phyloP scores from a whole-genome alignment of 2,329 filamentous ascomycete species.

The Pseudogymnoascus sp. region DNA sequence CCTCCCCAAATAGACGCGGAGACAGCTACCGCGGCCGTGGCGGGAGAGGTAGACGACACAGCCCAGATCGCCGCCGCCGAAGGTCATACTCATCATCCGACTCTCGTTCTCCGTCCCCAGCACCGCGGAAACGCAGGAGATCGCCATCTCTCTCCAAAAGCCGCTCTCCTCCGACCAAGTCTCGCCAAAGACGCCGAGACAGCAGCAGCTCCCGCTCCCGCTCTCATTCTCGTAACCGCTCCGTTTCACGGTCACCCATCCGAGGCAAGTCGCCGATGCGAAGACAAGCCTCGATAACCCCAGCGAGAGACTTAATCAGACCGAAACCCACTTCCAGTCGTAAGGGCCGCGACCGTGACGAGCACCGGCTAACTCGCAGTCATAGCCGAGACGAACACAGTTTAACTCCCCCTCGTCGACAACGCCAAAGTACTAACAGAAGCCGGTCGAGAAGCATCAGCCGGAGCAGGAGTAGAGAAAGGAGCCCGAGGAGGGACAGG shows the following conservation, averaged over 20 bases:
- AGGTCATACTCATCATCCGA: constrained; percentile 23
- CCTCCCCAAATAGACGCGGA: constrained; percentile 25
- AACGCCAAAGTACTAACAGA: constrained; percentile 23
- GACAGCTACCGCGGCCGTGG: constrained; percentile 24
- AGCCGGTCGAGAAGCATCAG: constrained; percentile 22
- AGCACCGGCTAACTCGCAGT: constrained; percentile 30
- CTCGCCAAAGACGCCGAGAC: constrained; percentile 20
- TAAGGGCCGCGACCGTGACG: constrained; percentile 25
- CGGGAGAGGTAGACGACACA: constrained; percentile 25
- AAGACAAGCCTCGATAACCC: not conserved
- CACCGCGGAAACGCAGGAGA: constrained; percentile 26
- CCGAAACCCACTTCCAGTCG: constrained; percentile 17
- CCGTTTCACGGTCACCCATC: constrained; percentile 5
- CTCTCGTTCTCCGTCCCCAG: constrained; percentile 20
- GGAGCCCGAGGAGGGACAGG: constrained; percentile 19
- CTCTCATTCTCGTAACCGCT: constrained; percentile 20
- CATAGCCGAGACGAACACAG: constrained; percentile 26
- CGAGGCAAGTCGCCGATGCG: constrained; percentile 7
- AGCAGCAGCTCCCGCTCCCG: constrained; percentile 28
- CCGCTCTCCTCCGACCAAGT: constrained; percentile 25
- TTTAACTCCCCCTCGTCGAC: constrained; percentile 25
- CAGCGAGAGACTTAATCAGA: constrained; percentile 11
- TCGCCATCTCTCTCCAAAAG: constrained; percentile 25
- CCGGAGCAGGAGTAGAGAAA: constrained; percentile 1
- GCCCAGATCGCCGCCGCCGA: constrained; percentile 26